A percentile compares a stretch with the other conserved stretches of the same genome.
Evolutionary conservation across 2,329 filamentous ascomycete genomes (phyloP).

Genomic region (Rachicladosporium sp.): DNA sequence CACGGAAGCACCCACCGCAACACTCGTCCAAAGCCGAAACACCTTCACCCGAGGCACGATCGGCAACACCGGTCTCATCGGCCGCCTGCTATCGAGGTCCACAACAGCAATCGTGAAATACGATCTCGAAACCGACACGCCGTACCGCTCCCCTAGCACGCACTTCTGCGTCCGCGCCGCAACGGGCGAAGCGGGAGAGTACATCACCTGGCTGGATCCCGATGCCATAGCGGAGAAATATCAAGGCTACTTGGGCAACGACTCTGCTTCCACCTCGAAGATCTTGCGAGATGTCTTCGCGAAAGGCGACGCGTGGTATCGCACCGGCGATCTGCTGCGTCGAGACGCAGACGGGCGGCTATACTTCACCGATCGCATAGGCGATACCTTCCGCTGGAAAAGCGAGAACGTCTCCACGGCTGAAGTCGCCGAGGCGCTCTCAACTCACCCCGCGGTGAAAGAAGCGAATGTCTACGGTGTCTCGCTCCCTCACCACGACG

Average conservation of each 20-base stretch:
- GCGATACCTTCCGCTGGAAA: slow-evolving; percentile 71
- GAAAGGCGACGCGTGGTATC: slow-evolving; percentile 71
- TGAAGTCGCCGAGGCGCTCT: slow-evolving; percentile 67
- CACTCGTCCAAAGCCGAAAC: slow-evolving; percentile 64
- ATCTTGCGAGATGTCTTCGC: slow-evolving; percentile 60
- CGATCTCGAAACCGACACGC: slow-evolving; percentile 58
- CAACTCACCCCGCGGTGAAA: slow-evolving; percentile 50
- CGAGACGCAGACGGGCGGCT: slow-evolving; percentile 57
- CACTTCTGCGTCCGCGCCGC: slow-evolving; percentile 53
- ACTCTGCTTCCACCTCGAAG: slow-evolving; percentile 58
- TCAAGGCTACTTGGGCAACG: slow-evolving; percentile 72
- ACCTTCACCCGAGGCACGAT: slow-evolving; percentile 65
- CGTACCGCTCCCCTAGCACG: slow-evolving; percentile 54
- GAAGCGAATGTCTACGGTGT: slow-evolving; percentile 87
- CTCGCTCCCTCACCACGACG: slow-evolving; percentile 65
- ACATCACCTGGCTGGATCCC: slow-evolving; percentile 59
- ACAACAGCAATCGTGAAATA: slow-evolving; percentile 51
- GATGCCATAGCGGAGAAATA: slow-evolving; percentile 52
- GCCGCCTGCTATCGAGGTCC: slow-evolving; percentile 40
- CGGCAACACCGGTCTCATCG: slow-evolving; percentile 56
- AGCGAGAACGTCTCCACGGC: slow-evolving; percentile 31
- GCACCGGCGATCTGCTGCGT: slow-evolving; percentile 68
- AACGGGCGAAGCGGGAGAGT: slow-evolving; percentile 57
- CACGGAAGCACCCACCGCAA: slow-evolving; percentile 46
- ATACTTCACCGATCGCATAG: slow-evolving; percentile 72